These are phyloP conservation scores for Penstemon davidsonii DNA, from an alignment of 257 asterid genomes.

Conservation along the genomic window DNA sequence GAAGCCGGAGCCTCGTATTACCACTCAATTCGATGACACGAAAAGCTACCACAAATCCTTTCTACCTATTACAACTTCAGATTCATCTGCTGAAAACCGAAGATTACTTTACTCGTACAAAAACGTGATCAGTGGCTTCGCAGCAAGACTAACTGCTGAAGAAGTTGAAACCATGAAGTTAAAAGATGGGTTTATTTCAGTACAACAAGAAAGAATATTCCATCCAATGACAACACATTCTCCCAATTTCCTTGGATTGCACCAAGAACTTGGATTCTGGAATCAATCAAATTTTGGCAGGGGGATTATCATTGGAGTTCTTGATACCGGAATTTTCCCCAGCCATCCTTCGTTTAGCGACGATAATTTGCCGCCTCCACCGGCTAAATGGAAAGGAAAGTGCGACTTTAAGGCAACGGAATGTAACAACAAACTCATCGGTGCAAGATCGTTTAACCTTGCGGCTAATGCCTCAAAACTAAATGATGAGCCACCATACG, in stretches of 20 bases:
- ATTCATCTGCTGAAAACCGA: constrained; percentile 2
- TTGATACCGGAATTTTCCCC: constrained; percentile 36
- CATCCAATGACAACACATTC: constrained; percentile 37
- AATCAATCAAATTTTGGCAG: constrained; percentile 28
- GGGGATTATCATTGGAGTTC: constrained; percentile 34
- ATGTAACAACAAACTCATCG: constrained; percentile 35
- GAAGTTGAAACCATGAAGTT: constrained; percentile 27
- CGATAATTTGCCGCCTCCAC: constrained; percentile 39
- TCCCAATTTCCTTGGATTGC: constrained; percentile 40
- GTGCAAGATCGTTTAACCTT: constrained; percentile 24
- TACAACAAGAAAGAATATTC: constrained; percentile 26
- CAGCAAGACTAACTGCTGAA: constrained; percentile 29
- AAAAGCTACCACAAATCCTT: constrained; percentile 25
- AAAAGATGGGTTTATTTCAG: constrained; percentile 31
- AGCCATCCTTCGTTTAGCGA: constrained; percentile 40
- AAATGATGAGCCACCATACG: constrained; percentile 18
- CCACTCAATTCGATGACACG: constrained; percentile 10
- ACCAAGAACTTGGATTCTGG: constrained; percentile 33
- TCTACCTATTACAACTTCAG: neutral
- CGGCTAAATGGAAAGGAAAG: constrained; percentile 42
- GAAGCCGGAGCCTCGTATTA: constrained; percentile 2
- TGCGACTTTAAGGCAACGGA: constrained; percentile 21
- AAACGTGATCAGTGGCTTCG: constrained; percentile 33
- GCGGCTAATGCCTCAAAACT: constrained; percentile 17
- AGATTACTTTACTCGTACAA: constrained; percentile 30